Evolutionary conservation across 2,329 filamentous ascomycete genomes (phyloP), one percentile per base, ranked within the genome.

Genomic region (Ceratocystis variospora): DNA sequence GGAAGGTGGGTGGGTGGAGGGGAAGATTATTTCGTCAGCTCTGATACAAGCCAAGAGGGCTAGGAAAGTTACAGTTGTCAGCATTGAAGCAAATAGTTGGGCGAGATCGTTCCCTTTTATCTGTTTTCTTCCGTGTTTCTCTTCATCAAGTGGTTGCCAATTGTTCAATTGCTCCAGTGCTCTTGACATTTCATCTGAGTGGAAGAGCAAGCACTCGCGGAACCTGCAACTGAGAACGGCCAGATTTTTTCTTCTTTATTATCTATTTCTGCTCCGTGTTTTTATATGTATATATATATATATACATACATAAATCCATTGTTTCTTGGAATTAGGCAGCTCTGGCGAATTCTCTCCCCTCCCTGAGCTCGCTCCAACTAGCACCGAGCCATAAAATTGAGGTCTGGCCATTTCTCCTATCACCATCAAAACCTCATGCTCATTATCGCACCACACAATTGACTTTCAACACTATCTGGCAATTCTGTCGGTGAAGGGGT

Each of bases 341-440:
- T 28, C 53, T 57, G 53, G 19, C 10, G 12, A 57, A 57, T 31
- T 41, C 10, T 41, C 37, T 5, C 50, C 50, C 50, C 19, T 15
- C 22, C 19, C 28, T 57, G 53, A 57, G 53, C 53, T 57, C 53
- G 53, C 25, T 57, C 53, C 25, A 28, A 33, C 28, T 5, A 33
- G 37, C 53, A 57, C 8, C 10, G 31, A 57, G 22, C 22, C 46
- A 50, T 50, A 50, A 50, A 50, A 19, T 50, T 7, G 17, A 57
- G 15, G 53, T 57, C 53, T 57, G 53, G 53, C 53, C 53, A 57
- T 31, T 57, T 57, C 53, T 57, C 53, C 31, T n/a, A 17, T 57
- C 53, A 57, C 22, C 53, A 31, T 17, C 53, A n/a, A 33, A 57
- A 31, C 25, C 22, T 57, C 10, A 31, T 2, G 17, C 53, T 12